Evolutionary conservation across 1,284 basidiomycete genomes (phyloP).

Genomic region (Golubevia sp.): DNA sequence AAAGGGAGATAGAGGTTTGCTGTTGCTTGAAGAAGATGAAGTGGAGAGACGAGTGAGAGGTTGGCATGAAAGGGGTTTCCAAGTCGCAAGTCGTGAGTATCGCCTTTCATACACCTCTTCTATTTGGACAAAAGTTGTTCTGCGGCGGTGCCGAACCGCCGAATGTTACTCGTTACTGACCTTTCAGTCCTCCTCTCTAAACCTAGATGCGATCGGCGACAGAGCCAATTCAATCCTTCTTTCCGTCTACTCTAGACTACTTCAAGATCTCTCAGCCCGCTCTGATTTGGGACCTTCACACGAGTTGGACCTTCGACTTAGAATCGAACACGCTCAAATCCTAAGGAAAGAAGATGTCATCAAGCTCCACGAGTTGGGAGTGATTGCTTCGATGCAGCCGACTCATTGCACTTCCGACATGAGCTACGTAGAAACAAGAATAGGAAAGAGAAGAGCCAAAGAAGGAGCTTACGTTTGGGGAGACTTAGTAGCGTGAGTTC

Average conservation of each 20-base stretch:
- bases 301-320: slow-evolving; percentile 66
- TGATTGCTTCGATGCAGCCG: slow-evolving; percentile 89
- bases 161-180: no score
- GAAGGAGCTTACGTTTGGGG: slow-evolving; percentile 83
- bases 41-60: slow-evolving; percentile 19
- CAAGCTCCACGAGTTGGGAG: slow-evolving; percentile 74
- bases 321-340: slow-evolving; percentile 91
- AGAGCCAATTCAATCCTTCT: slow-evolving; percentile 80
- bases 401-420: slow-evolving; percentile 87
- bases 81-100: slow-evolving; percentile 63
- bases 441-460: slow-evolving; percentile 67
- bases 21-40: slow-evolving; percentile 28
- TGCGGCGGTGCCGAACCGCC: no score
- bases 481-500: slow-evolving; percentile 71
- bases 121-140: no score
- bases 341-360: slow-evolving; percentile 68
- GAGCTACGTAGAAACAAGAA: slow-evolving; percentile 68
- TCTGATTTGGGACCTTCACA: slow-evolving; percentile 25
- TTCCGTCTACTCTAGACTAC: slow-evolving; percentile 23
- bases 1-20: slow-evolving; percentile 29
- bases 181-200: slow-evolving; percentile 61
- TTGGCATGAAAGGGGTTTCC: slow-evolving; percentile 36
- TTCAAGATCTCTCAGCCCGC: neutral
- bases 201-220: slow-evolving; percentile 90
- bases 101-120: neutral